These are phyloP conservation scores for Phalaenopsis equestris DNA, from an alignment of 106 monocot genomes.

Conservation along the genomic window DNA sequence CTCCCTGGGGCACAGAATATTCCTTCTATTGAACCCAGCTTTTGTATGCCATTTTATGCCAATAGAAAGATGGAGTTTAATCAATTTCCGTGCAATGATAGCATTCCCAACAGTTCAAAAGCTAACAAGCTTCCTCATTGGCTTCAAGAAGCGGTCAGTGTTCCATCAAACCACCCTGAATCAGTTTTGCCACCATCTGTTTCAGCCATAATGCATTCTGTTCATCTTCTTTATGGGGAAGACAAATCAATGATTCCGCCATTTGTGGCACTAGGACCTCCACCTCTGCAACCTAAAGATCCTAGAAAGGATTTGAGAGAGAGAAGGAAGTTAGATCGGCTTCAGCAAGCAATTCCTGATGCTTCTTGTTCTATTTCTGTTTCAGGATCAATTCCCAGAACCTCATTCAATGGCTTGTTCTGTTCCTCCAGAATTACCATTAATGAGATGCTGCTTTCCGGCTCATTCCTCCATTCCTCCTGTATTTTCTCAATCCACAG, in stretches of 20 bases:
- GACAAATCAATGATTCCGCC: constrained; percentile 60
- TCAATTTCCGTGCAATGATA: constrained; percentile 9
- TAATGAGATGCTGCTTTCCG: no score
- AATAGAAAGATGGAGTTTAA: constrained; percentile 15
- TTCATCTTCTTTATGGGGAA: constrained; percentile 64
- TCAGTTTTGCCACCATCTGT: constrained; percentile 55
- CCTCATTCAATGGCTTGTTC: background rate
- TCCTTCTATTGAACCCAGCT: constrained; percentile 5
- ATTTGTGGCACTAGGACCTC: constrained; percentile 50
- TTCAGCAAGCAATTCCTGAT: constrained; percentile 4
- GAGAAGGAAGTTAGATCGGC: constrained; percentile 33
- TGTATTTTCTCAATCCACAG: background rate
- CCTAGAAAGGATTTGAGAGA: constrained; percentile 57
- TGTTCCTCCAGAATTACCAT: background rate
- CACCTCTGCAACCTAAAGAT: constrained; percentile 56
- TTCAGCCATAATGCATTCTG: constrained; percentile 69
- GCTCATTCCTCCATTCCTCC: background rate
- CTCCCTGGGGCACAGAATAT: constrained; percentile 21
- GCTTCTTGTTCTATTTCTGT: constrained; percentile 9
- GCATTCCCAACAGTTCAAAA: constrained; percentile 29
- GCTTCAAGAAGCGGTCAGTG: constrained; percentile 78
- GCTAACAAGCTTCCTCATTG: constrained; percentile 83
- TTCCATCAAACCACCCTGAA: constrained; percentile 27
- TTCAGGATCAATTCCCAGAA: background rate
- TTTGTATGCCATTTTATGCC: constrained; percentile 15